These are phyloP conservation scores for Ottelia alismoides DNA, from an alignment of 106 monocot species.

Conservation along the genomic window DNA sequence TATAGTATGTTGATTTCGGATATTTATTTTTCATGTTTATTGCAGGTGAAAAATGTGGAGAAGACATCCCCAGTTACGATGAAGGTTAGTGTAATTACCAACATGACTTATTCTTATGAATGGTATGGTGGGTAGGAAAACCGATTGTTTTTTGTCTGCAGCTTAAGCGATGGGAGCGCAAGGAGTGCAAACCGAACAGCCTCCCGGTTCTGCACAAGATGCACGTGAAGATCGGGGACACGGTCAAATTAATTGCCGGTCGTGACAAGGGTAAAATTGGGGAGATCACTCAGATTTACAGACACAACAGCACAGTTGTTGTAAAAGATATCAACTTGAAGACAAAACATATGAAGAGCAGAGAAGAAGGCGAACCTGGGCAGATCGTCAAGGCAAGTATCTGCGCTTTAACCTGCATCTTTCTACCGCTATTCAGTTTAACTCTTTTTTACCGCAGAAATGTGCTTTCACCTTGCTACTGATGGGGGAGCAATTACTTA, in stretches of 20 bases:
- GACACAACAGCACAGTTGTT: constrained; percentile 79
- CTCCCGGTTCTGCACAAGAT: constrained; percentile 89
- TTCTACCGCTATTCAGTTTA: no score
- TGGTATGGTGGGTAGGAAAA: background rate
- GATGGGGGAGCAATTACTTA: no score
- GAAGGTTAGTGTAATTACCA: constrained; percentile 39
- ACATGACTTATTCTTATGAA: background rate
- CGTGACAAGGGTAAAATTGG: constrained; percentile 88
- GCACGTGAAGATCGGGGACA: constrained; percentile 97
- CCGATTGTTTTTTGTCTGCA: constrained; percentile 13
- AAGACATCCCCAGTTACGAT: constrained; percentile 44
- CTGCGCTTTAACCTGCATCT: no score
- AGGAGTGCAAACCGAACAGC: constrained; percentile 89
- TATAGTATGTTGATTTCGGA: no score
- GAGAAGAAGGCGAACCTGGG: constrained; percentile 77
- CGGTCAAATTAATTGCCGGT: constrained; percentile 76
- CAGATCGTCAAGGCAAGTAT: constrained; percentile 75
- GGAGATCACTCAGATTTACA: constrained; percentile 49
- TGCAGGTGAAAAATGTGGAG: constrained; percentile 33
- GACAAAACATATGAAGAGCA: constrained; percentile 92
- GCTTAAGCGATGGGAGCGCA: constrained; percentile 93
- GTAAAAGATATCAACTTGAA: constrained; percentile 88
- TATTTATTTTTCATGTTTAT: background rate
- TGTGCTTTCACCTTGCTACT: no score
- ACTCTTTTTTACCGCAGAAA: no score